Conservation (phyloP, 1,284 basidiomycete genomes). For the Rhodotorula mucilaginosa region DNA sequence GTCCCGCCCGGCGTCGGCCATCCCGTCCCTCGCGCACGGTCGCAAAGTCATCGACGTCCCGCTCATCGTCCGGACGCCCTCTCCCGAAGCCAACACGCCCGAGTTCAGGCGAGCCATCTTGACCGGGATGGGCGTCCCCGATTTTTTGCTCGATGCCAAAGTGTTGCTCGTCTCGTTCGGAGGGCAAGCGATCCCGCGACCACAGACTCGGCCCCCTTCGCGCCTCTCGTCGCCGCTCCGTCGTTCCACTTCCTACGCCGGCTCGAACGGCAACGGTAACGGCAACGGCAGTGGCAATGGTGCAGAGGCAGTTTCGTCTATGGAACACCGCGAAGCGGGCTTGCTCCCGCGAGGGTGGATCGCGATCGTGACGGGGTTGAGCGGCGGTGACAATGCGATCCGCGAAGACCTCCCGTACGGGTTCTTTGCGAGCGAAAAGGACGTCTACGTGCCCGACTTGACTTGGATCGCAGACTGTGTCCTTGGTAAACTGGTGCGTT, state of each 20-base stretch:
- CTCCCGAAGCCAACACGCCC: constrained; percentile 55
- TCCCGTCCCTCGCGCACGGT: constrained; percentile 27
- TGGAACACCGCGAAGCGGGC: constrained; percentile 27
- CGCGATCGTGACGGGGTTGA: constrained; percentile 69
- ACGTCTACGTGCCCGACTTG: constrained; percentile 75
- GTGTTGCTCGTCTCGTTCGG: constrained; percentile 74
- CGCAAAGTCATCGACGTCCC: constrained; percentile 57
- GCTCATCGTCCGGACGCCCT: constrained; percentile 62
- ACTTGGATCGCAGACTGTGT: constrained; percentile 70
- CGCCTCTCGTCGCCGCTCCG: constrained; percentile 27
- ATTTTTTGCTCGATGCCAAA: constrained; percentile 53
- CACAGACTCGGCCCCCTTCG: constrained; percentile 45
- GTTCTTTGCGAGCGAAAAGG: constrained; percentile 70
- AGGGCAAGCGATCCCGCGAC: constrained; percentile 67
- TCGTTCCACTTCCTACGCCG: constrained; percentile 14
- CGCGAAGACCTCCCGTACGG: constrained; percentile 59
- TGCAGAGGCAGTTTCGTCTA: neutral
- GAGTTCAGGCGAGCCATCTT: constrained; percentile 53
- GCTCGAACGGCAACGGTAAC: neutral
- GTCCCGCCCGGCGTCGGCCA: constrained; percentile 27
- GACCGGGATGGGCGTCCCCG: constrained; percentile 60
- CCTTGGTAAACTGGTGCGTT: constrained; percentile 62
- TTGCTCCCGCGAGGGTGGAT: constrained; percentile 67
- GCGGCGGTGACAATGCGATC: constrained; percentile 47
- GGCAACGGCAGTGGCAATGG: neutral